Evolutionary conservation across 768 basidiomycete species (phyloP).

Genomic region (Asterophora parasitica): DNA sequence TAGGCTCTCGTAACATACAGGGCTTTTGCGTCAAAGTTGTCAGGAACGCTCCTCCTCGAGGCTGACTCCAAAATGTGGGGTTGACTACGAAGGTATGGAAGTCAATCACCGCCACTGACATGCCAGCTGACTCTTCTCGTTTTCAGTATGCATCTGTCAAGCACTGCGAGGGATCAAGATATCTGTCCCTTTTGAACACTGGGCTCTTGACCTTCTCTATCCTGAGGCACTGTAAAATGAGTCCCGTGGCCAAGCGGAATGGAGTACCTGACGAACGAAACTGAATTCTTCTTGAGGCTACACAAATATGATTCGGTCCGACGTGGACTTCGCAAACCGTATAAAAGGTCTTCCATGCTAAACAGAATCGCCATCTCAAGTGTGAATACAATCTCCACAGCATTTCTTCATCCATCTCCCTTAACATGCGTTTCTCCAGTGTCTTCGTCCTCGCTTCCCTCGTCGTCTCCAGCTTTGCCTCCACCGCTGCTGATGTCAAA

Average conservation of each 20-base stretch:
- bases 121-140: constrained; percentile 7
- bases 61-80: not conserved
- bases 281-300: not conserved
- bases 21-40: not conserved
- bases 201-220: constrained; percentile 1
- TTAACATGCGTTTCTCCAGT: constrained; percentile 24
- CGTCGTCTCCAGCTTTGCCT: constrained; percentile 19
- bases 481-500: constrained; percentile 25
- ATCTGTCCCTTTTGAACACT: not conserved
- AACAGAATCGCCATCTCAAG: not conserved
- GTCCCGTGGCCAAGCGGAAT: constrained; percentile 1
- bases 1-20: too few species aligned
- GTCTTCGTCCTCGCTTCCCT: constrained; percentile 24
- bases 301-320: not conserved
- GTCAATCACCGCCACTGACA: not conserved
- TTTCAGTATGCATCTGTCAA: constrained; percentile 9
- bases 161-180: not conserved
- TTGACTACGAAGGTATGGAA: not conserved
- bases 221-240: not conserved
- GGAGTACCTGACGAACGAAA: not conserved
- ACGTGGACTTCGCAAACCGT: not conserved
- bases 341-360: constrained; percentile 2
- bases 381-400: not conserved
- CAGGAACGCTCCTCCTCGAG: too few species aligned
- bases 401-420: not conserved